Evolutionary conservation across 2,329 filamentous ascomycete species (phyloP), one percentile per base, ranked within the genome.

Genomic region (Fusarium nygamai): DNA sequence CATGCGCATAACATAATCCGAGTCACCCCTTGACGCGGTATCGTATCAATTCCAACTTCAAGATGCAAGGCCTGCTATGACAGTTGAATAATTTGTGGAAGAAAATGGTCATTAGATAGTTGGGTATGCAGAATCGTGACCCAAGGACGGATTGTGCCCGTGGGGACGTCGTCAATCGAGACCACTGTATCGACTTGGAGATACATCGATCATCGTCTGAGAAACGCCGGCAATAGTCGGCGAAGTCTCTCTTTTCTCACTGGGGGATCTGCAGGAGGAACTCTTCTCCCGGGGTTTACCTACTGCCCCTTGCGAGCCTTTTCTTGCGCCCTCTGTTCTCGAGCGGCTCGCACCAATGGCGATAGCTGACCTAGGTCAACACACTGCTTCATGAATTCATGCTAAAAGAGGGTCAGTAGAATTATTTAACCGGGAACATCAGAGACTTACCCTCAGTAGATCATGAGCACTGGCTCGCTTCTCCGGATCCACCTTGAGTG

Each of bases 401-500:
- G 93, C 93, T 95, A 78, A 69, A 48, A 33, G 43, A 48, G 31
- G 24, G 64, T 82, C 69, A 81, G 79, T 38, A 46, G 34, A 20
- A 13, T 22, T 12, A 24, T 14, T 17, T 24, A 27, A 48, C 81
- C 83, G 84, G 71, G 82, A 85, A 72, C 12, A 43, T 43, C 29
- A 19, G 47, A 47, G 48, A 76, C 93, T 85, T 89, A 98, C 96
- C 86, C 94, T 92, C 78, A 99, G 87, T 69, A 99, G 85, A 86
- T 98, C 96, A 84, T 98, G 94, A 41, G 96, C 96, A 80, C 94
- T 98, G 44, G 95, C 95, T 84, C 96, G 89, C 90, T 98, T 98
- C 85, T 98, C 96, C 3, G 96, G 96, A 80, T 98, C 96, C 11
- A 99, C 96, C 87, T 97, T 97, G 62, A 99, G 88, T 11, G 96